Base-by-base conservation (phyloP, 2,329 filamentous ascomycete genomes). In the Penicillium glabrum region DNA sequence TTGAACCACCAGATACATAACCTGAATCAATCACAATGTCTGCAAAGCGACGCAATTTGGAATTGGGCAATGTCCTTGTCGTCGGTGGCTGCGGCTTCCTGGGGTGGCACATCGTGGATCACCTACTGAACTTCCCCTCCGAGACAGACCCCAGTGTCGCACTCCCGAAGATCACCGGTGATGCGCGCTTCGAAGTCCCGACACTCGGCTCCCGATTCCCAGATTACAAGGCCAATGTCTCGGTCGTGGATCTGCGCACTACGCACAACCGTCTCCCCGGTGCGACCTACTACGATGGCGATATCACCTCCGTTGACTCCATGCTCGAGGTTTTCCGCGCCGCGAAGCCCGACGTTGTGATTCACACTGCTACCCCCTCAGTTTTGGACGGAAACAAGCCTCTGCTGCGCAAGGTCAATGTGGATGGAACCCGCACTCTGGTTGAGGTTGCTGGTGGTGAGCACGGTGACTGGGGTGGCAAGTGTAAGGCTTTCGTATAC, bases 41-140 rank as follows among this genome's bases (percentile, higher is more conserved):
- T 52, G 58, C 56, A 44, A 67, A 71, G 53, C 57, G 58, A 44
- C 65, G 72, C 56, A 69, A 69, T 14, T 67, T 78, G 49, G 69
- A 76, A 57, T 80, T 92, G 51, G 89, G 89, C 70, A 85, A 83
- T 62, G 88, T 92, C 68, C 82, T 93, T 65, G 87, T 95, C 64
- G 86, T 93, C 65, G 90, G 90, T 68, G 90, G 90, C 71, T 93
- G 90, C 72, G 90, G 90, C 63, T 93, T 95, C 77, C 83, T 95
- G 16, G 90, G 90, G 72, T 88, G 90, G 77, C 89, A 93, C 77
- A 88, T 93, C 65, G 88, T 93, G 70, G 84, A 87, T 74, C 83
- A 90, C 69, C 82, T 91, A 56, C 80, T 90, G 67, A 82, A 84
- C 68, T 82, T 85, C 73, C 85, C 78, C 46, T 78, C 78, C 13